Evolutionary conservation across 306 rosid species (phyloP).

Genomic region (Fragaria ananassa): DNA sequence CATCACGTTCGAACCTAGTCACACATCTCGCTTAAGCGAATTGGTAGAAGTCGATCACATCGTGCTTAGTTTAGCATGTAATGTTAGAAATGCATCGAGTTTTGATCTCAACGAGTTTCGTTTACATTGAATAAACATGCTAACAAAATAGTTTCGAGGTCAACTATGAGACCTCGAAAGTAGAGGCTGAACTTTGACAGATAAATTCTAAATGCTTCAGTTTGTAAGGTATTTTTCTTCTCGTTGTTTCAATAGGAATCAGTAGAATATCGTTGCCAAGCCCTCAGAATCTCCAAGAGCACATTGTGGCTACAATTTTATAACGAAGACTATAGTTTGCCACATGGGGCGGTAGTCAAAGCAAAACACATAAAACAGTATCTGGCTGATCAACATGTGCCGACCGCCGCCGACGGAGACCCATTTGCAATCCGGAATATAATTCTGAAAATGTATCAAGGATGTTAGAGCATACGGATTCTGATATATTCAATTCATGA

Average conservation of each 20-base stretch:
- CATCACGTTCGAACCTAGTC: not conserved
- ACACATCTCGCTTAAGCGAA: too few relatives aligned
- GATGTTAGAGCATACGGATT: not conserved
- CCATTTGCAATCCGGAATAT: not conserved
- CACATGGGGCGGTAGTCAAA: constrained; percentile 11
- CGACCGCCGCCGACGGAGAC: not conserved
- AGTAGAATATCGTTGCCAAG: not conserved
- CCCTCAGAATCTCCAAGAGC: not conserved
- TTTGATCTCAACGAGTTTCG: not conserved
- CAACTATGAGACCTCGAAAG: not conserved
- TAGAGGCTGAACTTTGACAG: not conserved
- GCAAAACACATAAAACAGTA: not conserved
- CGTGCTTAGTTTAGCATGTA: not conserved
- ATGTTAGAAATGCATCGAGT: not conserved
- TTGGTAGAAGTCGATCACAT: not conserved
- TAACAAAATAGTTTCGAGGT: not conserved
- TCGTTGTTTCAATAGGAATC: not conserved
- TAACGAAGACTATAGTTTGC: not conserved
- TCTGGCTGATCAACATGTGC: not conserved
- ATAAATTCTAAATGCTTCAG: not conserved
- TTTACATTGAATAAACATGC: not conserved
- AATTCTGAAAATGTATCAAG: not conserved
- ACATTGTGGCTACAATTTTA: not conserved
- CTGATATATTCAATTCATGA: not conserved
- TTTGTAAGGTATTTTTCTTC: not conserved